Conservation (phyloP, 2,329 filamentous ascomycete species). For the Zymoseptoria ardabiliae region DNA sequence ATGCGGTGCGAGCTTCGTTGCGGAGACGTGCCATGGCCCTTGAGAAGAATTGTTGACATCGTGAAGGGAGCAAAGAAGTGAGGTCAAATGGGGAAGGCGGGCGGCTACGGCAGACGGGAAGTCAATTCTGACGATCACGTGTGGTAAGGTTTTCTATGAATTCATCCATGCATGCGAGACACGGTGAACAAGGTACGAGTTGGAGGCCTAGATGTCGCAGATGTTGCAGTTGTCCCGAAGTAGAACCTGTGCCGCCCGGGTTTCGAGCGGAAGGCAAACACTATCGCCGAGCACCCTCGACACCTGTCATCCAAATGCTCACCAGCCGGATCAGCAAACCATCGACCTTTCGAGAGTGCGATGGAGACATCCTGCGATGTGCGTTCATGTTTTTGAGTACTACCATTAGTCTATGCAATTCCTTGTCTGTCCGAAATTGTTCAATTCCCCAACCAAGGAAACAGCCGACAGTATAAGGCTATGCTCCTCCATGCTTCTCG, state of each 20-base stretch:
- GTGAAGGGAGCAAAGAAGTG: background rate
- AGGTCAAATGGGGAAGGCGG: background rate
- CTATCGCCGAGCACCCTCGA: background rate
- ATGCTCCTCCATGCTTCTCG: slow-evolving; percentile 1
- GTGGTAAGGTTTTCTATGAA: too few species aligned
- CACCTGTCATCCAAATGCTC: background rate
- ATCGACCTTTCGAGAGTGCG: background rate
- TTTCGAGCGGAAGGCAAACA: too few species aligned
- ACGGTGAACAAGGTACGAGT: too few species aligned
- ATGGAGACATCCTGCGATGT: background rate
- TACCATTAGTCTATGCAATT: slow-evolving; percentile 32
- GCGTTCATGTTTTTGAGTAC: slow-evolving; percentile 7
- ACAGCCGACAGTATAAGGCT: slow-evolving; percentile 6
- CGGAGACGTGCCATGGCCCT: background rate
- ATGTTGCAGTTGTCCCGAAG: too few species aligned
- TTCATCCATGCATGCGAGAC: too few species aligned
- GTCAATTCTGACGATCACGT: background rate
- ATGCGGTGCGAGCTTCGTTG: background rate
- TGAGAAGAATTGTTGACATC: background rate
- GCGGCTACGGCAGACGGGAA: background rate
- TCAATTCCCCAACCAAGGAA: slow-evolving; percentile 17
- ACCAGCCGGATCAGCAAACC: too few species aligned
- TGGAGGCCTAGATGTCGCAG: too few species aligned
- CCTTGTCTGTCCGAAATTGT: slow-evolving; percentile 12
- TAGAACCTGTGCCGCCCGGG: too few species aligned